Conservation (phyloP, 495 filamentous ascomycete genomes). For the Daldinia loculata region DNA sequence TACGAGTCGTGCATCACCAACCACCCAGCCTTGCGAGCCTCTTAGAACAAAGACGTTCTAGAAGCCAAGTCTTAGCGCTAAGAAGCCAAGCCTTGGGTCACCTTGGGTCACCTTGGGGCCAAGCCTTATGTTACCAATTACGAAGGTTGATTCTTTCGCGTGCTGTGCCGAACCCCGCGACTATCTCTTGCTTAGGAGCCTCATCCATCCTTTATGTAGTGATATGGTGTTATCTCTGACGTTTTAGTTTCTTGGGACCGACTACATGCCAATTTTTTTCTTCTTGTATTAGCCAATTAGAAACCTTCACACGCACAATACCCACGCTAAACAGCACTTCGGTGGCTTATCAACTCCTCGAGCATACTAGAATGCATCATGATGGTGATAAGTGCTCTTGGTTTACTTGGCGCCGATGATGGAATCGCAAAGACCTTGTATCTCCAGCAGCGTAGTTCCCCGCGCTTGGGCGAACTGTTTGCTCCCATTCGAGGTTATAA, state of each 20-base stretch:
- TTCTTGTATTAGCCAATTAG: slow-evolving; percentile 17
- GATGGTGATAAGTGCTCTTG: slow-evolving; percentile 34
- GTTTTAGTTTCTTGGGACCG: slow-evolving; percentile 34
- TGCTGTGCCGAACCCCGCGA: slow-evolving; percentile 13
- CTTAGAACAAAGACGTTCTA: slow-evolving; percentile 14
- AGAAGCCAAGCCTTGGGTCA: slow-evolving; percentile 32
- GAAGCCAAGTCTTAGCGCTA: slow-evolving; percentile 31
- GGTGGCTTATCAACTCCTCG: slow-evolving; percentile 26
- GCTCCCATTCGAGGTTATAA: slow-evolving; percentile 22
- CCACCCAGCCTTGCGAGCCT: slow-evolving; percentile 12
- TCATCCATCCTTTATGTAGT: slow-evolving; percentile 27
- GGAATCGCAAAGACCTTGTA: slow-evolving; percentile 18
- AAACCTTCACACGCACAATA: neutral
- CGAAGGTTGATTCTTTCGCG: slow-evolving; percentile 1
- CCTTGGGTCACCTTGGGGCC: slow-evolving; percentile 27
- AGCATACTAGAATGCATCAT: slow-evolving; percentile 24
- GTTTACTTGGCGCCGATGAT: slow-evolving; percentile 39
- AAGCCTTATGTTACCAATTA: slow-evolving; percentile 17
- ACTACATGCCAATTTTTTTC: slow-evolving; percentile 10
- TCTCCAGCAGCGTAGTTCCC: slow-evolving; percentile 15
- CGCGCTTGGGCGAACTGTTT: slow-evolving; percentile 4
- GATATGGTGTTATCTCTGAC: slow-evolving; percentile 25
- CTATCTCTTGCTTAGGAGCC: slow-evolving; percentile 29
- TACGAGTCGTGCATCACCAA: slow-evolving; percentile 1
- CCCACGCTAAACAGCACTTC: slow-evolving; percentile 14